phyloP scores from a whole-genome alignment of 345 rosid genomes.

The Eucalyptus fibrosa region DNA sequence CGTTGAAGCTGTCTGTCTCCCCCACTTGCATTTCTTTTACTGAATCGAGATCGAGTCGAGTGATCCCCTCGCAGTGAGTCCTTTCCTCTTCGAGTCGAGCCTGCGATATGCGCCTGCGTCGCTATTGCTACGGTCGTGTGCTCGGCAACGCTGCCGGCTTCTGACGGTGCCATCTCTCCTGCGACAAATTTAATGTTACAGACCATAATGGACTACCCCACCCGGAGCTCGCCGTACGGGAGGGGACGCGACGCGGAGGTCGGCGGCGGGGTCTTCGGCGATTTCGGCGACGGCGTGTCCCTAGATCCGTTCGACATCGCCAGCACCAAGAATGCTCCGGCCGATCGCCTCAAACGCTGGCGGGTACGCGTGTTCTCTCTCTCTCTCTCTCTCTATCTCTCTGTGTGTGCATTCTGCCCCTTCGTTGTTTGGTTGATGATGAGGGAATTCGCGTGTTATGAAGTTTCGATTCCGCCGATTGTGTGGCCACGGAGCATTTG shows the following conservation, averaged over 20 bases:
- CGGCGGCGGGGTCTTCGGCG: constrained; percentile 8
- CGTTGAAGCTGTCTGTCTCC: background rate
- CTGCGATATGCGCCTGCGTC: background rate
- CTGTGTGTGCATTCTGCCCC: background rate
- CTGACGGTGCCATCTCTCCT: constrained; percentile 62
- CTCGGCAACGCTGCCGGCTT: background rate
- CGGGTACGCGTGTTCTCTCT: constrained; percentile 28
- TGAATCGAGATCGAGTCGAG: background rate
- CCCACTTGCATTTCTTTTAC: background rate
- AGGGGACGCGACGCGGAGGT: constrained; percentile 36
- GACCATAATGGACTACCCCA: constrained; percentile 7
- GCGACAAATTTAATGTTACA: constrained; percentile 16
- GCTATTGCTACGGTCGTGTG: background rate
- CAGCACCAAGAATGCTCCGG: constrained; percentile 65
- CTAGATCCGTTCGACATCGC: constrained; percentile 49
- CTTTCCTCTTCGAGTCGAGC: background rate
- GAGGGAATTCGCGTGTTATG: background rate
- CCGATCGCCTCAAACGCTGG: constrained; percentile 79
- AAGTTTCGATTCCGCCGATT: background rate
- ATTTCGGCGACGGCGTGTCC: constrained; percentile 4
- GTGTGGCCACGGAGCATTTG: background rate
- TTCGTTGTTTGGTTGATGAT: background rate
- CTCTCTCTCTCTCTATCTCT: background rate
- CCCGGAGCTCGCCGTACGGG: constrained; percentile 20
- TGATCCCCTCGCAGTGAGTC: too few relatives aligned